Evolutionary conservation across 768 basidiomycete species (phyloP).

Genomic region (Roridomyces roridus): DNA sequence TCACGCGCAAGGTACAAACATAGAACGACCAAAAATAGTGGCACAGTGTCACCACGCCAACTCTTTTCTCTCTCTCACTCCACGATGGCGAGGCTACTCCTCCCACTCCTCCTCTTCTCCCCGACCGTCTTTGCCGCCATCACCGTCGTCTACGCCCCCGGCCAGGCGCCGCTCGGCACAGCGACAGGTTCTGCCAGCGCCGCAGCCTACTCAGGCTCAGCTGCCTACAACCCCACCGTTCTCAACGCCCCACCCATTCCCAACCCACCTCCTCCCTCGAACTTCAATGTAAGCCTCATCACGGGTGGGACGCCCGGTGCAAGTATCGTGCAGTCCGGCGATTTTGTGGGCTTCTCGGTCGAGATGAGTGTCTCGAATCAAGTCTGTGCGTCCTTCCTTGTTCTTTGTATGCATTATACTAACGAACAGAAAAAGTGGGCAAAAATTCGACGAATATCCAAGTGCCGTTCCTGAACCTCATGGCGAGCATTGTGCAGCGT

Average conservation of each 20-base stretch:
- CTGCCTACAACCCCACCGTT: slow-evolving; percentile 59
- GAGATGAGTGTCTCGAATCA: slow-evolving; percentile 51
- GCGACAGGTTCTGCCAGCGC: slow-evolving; percentile 35
- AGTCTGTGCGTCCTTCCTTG: slow-evolving; percentile 35
- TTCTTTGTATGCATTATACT: slow-evolving; percentile 1
- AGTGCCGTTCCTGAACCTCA: slow-evolving; percentile 61
- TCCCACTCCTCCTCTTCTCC: too few relatives aligned
- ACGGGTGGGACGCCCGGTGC: slow-evolving; percentile 36
- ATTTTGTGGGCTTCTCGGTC: slow-evolving; percentile 47
- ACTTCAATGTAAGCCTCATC: slow-evolving; percentile 52
- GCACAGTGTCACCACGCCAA: too few relatives aligned
- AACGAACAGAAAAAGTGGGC: not conserved
- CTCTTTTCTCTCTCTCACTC: too few relatives aligned
- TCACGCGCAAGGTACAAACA: too few relatives aligned
- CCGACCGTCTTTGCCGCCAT: slow-evolving; percentile 16
- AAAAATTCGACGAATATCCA: slow-evolving; percentile 34
- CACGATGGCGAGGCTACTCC: too few relatives aligned
- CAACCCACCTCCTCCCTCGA: slow-evolving; percentile 43
- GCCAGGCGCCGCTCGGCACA: slow-evolving; percentile 17
- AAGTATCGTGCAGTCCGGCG: slow-evolving; percentile 42
- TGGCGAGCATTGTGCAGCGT: slow-evolving; percentile 57
- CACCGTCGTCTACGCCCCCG: slow-evolving; percentile 30
- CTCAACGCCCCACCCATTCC: slow-evolving; percentile 59
- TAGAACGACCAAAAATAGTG: too few relatives aligned
- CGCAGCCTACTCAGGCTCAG: slow-evolving; percentile 42